Conservation (phyloP, 148 eudicot species). For the Spergularia bocconei region DNA sequence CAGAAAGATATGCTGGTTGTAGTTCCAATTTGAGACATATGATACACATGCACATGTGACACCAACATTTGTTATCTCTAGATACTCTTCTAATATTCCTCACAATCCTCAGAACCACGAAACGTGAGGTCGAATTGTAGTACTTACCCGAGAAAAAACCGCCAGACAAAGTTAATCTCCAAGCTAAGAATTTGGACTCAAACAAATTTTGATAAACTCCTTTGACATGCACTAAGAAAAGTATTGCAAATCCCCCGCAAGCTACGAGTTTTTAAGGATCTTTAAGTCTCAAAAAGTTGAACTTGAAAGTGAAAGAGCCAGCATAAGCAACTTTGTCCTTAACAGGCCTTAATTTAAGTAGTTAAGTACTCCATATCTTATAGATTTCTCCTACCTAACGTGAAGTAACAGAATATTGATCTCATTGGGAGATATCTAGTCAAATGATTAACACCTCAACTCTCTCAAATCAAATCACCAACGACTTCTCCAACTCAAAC, state of each 20-base stretch:
- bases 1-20: no score
- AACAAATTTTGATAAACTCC: background rate
- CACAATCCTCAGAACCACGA: no score
- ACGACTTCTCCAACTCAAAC: background rate
- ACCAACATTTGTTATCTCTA: background rate
- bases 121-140: no score
- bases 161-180: background rate
- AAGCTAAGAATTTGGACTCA: no score
- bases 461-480: background rate
- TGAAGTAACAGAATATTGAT: background rate
- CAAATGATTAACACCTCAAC: background rate
- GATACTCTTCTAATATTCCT: background rate
- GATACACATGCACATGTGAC: background rate
- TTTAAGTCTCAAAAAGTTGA: background rate
- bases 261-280: no score
- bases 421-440: background rate
- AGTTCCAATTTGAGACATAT: no score
- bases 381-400: slow-evolving; percentile 2
- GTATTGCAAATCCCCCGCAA: background rate
- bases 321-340: slow-evolving; percentile 16
- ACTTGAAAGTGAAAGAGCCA: slow-evolving; percentile 17
- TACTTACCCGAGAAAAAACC: background rate
- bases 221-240: background rate
- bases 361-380: background rate
- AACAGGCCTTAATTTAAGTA: background rate